Evolutionary conservation across 2,329 filamentous ascomycete genomes (phyloP), one percentile per base, ranked within the genome.

Genomic region (Aureobasidium uvarum): DNA sequence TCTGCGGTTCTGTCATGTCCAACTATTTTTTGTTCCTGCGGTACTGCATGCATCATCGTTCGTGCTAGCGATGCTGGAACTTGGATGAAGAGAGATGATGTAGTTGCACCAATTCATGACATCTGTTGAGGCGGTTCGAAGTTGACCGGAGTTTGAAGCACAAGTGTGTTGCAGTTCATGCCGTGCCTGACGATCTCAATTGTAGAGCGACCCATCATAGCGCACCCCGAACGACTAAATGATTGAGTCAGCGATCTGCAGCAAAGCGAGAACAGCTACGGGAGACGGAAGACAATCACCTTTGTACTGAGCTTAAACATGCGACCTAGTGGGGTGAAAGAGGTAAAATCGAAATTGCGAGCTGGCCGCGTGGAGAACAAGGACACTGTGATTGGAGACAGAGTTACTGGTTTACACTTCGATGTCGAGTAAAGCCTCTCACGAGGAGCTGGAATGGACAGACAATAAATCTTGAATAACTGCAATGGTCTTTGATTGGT

Each of bases 111-210:
- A 46, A 14, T 4, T 23, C 18, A 7, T 36, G 8, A 8, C 8
- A 11, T 14, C 31, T 3, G n/a, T 54, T 8, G 28, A 54, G 10
- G 18, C 28, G 20, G 25, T 38, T 18, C 16, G 3, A 5, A 31
- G 8, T 31, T 25, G 25, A 33, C 10, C 48, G 28, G 8, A 20
- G 4, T 33, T 13, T 13, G 16, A 3, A 36, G 31, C 50, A 54
- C 33, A 54, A 14, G 28, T 28, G 23, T 43, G 56, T 45, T 45
- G n/a, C 39, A 45, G 23, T 33, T 48, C 56, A 60, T 31, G 56
- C 43, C 43, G 56, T 60, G 43, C 56, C 56, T 48, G 56, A 23
- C 41, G 56, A 60, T 60, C 56, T 23, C 56, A 38, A 60, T 60
- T 20, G 31, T 14, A 20, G 14, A 60, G 23, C 18, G 11, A 5